A percentile compares a stretch with the other conserved stretches of the same genome.
Conservation (phyloP, 2,329 filamentous ascomycete species). For the Orbilia javanica region DNA sequence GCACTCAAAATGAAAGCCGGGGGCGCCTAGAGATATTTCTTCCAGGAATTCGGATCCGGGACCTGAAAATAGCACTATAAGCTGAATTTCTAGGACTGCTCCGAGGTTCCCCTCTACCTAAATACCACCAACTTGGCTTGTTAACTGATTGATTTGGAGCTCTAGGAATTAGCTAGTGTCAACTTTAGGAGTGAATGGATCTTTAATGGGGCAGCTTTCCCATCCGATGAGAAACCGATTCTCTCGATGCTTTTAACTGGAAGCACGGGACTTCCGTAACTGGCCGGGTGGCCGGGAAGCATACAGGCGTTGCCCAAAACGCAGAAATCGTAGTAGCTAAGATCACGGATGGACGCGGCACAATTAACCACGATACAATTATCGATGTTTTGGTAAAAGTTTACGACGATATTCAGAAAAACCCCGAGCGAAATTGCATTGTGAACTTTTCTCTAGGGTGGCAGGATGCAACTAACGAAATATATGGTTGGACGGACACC, state of each 20-base stretch:
- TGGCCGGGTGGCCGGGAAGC: not conserved
- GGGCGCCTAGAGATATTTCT: too few relatives aligned
- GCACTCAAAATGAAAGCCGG: too few relatives aligned
- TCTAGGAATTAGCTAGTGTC: not conserved
- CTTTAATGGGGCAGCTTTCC: not conserved
- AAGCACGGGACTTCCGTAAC: not conserved
- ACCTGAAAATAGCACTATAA: too few relatives aligned
- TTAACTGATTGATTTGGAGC: not conserved
- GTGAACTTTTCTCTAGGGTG: not conserved
- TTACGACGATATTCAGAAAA: constrained; percentile 3
- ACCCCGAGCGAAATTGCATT: not conserved
- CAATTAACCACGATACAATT: not conserved
- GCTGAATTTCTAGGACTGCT: too few relatives aligned
- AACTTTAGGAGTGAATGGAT: constrained; percentile 4
- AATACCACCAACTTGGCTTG: not conserved
- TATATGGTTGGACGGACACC: not conserved
- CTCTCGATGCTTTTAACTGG: not conserved
- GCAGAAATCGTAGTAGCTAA: not conserved
- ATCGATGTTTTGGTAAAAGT: not conserved
- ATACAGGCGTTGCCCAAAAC: not conserved
- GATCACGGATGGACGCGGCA: not conserved
- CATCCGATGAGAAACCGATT: not conserved
- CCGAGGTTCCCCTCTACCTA: too few relatives aligned
- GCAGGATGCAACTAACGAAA: not conserved
- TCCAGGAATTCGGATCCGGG: too few relatives aligned